Percentiles rank a stretch among this genome's conserved stretches.
Evolutionary conservation across 192 early-diverging fungal species (phyloP).

Genomic region (Jimgerdemannia flammicorona): DNA sequence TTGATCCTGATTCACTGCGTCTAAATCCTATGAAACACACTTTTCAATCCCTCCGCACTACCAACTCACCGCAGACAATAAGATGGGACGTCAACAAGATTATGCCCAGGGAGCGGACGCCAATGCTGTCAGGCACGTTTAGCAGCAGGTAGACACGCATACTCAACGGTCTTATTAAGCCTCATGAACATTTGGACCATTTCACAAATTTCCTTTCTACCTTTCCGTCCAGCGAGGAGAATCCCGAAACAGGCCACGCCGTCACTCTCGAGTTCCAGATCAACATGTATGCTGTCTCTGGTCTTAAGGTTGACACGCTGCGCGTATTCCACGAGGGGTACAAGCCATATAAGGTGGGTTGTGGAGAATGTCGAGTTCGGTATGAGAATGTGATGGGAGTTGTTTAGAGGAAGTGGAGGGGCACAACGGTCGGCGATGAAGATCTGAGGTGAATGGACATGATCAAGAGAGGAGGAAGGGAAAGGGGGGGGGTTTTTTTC

Average conservation of each 20-base stretch:
- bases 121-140: constrained; percentile 59
- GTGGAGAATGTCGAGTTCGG: not conserved
- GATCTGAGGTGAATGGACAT: not conserved
- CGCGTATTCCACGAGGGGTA: constrained; percentile 70
- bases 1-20: too few species aligned
- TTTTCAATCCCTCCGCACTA: too few species aligned
- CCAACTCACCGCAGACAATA: constrained; percentile 29
- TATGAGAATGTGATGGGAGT: not conserved
- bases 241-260: constrained; percentile 45
- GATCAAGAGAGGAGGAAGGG: not conserved
- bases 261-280: constrained; percentile 67
- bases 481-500: not conserved
- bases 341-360: constrained; percentile 69
- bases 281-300: constrained; percentile 65
- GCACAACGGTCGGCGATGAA: too few species aligned
- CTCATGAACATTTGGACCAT: too few species aligned
- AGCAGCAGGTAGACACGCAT: constrained; percentile 30
- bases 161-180: not conserved
- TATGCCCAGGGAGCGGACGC: constrained; percentile 45
- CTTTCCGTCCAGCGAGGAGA: constrained; percentile 29
- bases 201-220: not conserved
- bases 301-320: constrained; percentile 68
- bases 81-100: constrained; percentile 70
- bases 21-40: too few species aligned
- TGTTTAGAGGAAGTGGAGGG: not conserved